Percentiles rank a stretch among this genome's conserved stretches.
These are phyloP conservation scores for Populus hybrid DNA, from an alignment of 441 rosid species.

Conservation along the genomic window DNA sequence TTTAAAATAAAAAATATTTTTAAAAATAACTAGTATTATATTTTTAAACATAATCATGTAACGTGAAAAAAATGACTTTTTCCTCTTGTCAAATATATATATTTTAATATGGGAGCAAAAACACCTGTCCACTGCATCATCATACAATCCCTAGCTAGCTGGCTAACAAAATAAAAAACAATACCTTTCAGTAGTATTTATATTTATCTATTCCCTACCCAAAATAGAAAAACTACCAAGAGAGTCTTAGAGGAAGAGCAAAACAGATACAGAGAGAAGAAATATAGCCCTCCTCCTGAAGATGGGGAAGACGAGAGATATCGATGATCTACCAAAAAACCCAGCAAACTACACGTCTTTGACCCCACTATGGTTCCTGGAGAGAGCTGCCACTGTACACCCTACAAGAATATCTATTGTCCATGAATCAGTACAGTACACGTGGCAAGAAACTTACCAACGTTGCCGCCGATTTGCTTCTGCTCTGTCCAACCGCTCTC, in stretches of 20 bases:
- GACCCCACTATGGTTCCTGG: constrained; percentile 85
- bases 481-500: constrained; percentile 55
- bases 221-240: neutral
- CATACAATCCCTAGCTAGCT: neutral
- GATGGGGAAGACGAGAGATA: constrained; percentile 42
- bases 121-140: neutral
- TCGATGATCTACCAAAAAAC: constrained; percentile 79
- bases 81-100: too few relatives aligned
- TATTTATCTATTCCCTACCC: neutral
- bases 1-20: too few relatives aligned
- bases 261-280: neutral
- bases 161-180: neutral
- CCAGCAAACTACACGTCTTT: constrained; percentile 71
- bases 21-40: too few relatives aligned
- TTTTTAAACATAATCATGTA: too few relatives aligned
- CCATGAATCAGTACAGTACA: constrained; percentile 59
- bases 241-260: neutral
- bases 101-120: neutral
- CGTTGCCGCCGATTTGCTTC: constrained; percentile 89
- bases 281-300: constrained; percentile 11
- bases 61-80: neutral
- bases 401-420: constrained; percentile 59
- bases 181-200: neutral
- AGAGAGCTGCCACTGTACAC: constrained; percentile 76
- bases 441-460: constrained; percentile 76